Conservation (phyloP, 495 filamentous ascomycete species). For the Entonaema liquescens region DNA sequence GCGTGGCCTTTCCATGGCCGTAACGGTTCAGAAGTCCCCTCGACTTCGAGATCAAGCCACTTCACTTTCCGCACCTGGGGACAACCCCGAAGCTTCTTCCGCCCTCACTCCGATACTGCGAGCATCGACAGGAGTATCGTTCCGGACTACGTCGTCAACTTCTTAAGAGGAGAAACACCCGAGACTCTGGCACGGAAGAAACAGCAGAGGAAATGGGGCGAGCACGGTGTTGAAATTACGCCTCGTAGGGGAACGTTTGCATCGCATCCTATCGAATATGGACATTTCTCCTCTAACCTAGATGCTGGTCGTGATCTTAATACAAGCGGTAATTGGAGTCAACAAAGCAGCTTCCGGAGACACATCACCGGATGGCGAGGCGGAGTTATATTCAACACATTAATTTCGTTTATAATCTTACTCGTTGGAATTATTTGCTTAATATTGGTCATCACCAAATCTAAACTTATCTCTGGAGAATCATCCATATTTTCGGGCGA, state of each 20-base stretch:
- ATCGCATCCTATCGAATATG: slow-evolving; percentile 50
- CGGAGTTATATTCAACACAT: slow-evolving; percentile 49
- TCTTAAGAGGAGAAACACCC: slow-evolving; percentile 55
- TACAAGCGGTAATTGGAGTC: slow-evolving; percentile 32
- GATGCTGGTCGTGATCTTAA: slow-evolving; percentile 23
- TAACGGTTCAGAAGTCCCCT: slow-evolving; percentile 36
- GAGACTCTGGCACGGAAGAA: slow-evolving; percentile 54
- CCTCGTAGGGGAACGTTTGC: slow-evolving; percentile 39
- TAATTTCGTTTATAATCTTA: slow-evolving; percentile 50
- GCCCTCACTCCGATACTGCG: slow-evolving; percentile 40
- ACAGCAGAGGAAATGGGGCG: slow-evolving; percentile 48
- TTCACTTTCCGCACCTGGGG: slow-evolving; percentile 44
- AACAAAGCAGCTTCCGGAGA: slow-evolving; percentile 38
- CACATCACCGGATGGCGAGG: slow-evolving; percentile 51
- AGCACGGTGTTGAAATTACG: slow-evolving; percentile 45
- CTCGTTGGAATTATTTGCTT: slow-evolving; percentile 52
- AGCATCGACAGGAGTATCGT: slow-evolving; percentile 51
- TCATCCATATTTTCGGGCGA: slow-evolving; percentile 48
- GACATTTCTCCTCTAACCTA: slow-evolving; percentile 30
- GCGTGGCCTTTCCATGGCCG: slow-evolving; percentile 46
- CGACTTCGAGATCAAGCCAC: slow-evolving; percentile 42
- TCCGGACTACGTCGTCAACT: slow-evolving; percentile 58
- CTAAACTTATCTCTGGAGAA: slow-evolving; percentile 43
- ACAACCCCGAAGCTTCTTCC: slow-evolving; percentile 42
- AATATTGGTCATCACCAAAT: slow-evolving; percentile 47